Percentiles rank a stretch among this genome's conserved stretches.
Evolutionary conservation across 257 asterid species (phyloP).

Genomic region (Vinca minor): DNA sequence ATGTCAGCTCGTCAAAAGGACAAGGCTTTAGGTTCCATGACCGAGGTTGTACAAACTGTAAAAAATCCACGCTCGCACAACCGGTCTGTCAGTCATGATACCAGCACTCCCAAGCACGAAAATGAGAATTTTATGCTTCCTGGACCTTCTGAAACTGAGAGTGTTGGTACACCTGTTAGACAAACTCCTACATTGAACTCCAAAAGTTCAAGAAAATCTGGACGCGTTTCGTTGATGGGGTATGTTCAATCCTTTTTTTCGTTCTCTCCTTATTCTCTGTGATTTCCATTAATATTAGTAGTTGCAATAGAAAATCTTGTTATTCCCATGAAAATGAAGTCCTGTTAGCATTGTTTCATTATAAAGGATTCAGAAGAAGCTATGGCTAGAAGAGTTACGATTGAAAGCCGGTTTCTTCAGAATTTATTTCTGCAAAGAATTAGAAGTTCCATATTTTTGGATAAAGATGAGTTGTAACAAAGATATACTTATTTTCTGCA

Average conservation of each 20-base stretch:
- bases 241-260: slow-evolving; percentile 23
- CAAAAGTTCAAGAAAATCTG: slow-evolving; percentile 50
- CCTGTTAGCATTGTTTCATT: not conserved
- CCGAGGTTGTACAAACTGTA: slow-evolving; percentile 83
- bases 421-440: too few relatives aligned
- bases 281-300: not conserved
- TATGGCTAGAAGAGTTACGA: not conserved
- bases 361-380: not conserved
- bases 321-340: not conserved
- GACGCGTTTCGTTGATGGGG: slow-evolving; percentile 59
- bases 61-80: slow-evolving; percentile 61
- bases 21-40: slow-evolving; percentile 72
- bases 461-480: not conserved
- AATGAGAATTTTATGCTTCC: slow-evolving; percentile 55
- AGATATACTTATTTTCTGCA: slow-evolving; percentile 23
- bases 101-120: slow-evolving; percentile 20
- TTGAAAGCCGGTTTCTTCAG: not conserved
- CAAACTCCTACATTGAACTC: slow-evolving; percentile 38
- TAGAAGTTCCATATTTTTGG: too few relatives aligned
- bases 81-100: slow-evolving; percentile 44
- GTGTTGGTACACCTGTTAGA: slow-evolving; percentile 37
- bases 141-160: slow-evolving; percentile 43
- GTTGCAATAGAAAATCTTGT: not conserved
- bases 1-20: slow-evolving; percentile 90
- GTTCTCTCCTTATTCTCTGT: not conserved